Percentiles rank a stretch among this genome's conserved stretches.
Evolutionary conservation across 306 rosid genomes (phyloP).

Genomic region (Casuarina equisetifolia): DNA sequence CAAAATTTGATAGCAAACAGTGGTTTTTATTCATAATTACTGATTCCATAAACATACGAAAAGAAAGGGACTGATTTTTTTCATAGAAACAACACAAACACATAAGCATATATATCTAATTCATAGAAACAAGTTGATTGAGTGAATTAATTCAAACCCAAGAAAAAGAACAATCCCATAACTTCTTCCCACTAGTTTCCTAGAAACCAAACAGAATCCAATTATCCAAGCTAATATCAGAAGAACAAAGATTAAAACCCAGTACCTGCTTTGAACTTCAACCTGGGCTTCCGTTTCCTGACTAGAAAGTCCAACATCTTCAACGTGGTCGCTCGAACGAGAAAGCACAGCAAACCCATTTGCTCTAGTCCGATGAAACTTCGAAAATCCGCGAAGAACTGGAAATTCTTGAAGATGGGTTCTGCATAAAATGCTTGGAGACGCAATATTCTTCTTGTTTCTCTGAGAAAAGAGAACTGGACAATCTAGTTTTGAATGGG

Average conservation of each 20-base stretch:
- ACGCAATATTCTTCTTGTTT: conserved; percentile 3
- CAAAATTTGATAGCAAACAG: too few relatives aligned
- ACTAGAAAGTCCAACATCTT: conserved; percentile 19
- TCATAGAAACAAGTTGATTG: not conserved
- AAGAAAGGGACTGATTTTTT: too few relatives aligned
- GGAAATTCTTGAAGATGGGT: conserved; percentile 19
- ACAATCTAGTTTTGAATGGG: conserved; percentile 27
- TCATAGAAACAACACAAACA: not conserved
- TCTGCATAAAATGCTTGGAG: conserved; percentile 15
- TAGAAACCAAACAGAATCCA: not conserved
- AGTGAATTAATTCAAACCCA: not conserved
- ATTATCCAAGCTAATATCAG: not conserved
- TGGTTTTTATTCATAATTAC: too few relatives aligned
- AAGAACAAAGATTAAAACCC: conserved; percentile 2
- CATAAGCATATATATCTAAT: not conserved
- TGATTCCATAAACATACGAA: too few relatives aligned
- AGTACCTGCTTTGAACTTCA: conserved; percentile 62
- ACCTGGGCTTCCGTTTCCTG: conserved; percentile 27
- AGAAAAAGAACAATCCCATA: not conserved
- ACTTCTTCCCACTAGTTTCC: not conserved
- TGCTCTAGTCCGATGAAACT: conserved; percentile 23
- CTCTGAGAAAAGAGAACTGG: conserved; percentile 10
- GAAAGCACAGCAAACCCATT: conserved; percentile 35
- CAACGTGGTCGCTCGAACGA: conserved; percentile 33
- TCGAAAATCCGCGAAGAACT: conserved; percentile 8